Conservation (phyloP, 1,284 basidiomycete species). For the Papiliotrema nemorosa region DNA sequence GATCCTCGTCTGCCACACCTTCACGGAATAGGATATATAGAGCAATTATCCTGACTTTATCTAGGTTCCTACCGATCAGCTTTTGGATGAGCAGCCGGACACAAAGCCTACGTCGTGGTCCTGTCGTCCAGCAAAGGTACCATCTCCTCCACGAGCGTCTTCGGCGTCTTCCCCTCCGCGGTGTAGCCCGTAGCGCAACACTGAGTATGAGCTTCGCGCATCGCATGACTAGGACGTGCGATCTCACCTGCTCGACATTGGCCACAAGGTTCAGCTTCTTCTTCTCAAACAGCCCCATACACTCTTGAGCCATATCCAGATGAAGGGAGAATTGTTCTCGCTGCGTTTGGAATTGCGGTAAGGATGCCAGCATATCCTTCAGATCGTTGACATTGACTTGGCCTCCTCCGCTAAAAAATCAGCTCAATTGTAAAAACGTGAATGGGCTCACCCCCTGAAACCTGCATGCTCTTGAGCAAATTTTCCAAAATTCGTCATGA, state of each 20-base stretch:
- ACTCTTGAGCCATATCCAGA: conserved; percentile 95
- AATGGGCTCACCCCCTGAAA: conserved; percentile 58
- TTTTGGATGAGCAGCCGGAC: too few relatives aligned
- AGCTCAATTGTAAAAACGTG: not conserved
- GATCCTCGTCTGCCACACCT: conserved; percentile 96
- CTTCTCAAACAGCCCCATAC: conserved; percentile 88
- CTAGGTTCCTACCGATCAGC: conserved; percentile 60
- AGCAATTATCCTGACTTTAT: conserved; percentile 96
- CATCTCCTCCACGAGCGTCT: conserved; percentile 95
- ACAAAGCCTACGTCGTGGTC: conserved; percentile 64
- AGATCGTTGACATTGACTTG: conserved; percentile 88
- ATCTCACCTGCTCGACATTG: conserved; percentile 82
- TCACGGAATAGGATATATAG: conserved; percentile 94
- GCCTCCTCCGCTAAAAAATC: conserved; percentile 55
- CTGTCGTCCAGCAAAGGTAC: conserved; percentile 88
- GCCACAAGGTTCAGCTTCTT: conserved; percentile 82
- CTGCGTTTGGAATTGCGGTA: conserved; percentile 94
- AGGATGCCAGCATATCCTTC: conserved; percentile 95
- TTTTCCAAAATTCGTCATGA: conserved; percentile 89
- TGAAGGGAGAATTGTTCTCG: conserved; percentile 95
- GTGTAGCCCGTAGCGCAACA: conserved; percentile 88
- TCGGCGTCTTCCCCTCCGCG: conserved; percentile 83
- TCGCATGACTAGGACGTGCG: not conserved
- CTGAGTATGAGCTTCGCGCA: conserved; percentile 48
- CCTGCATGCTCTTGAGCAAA: conserved; percentile 91